Evolutionary conservation across 495 filamentous ascomycete species (phyloP).

Genomic region (Trichoderma orchidacearum): DNA sequence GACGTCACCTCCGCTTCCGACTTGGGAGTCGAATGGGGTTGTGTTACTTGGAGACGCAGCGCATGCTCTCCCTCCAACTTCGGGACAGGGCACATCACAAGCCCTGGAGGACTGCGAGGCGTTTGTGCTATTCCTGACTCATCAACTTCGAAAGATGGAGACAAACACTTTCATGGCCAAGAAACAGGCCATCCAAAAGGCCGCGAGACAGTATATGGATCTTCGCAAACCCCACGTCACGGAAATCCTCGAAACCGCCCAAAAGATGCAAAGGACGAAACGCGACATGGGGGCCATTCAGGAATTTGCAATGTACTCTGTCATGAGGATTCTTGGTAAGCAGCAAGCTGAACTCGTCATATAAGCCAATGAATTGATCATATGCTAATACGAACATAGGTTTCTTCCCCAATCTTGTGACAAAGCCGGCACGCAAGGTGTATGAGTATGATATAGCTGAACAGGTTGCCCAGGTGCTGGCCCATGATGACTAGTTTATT

Average conservation of each 20-base stretch:
- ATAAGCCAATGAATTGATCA: no score
- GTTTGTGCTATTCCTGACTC: slow-evolving; percentile 13
- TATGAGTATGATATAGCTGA: neutral
- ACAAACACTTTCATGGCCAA: neutral
- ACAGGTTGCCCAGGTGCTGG: neutral
- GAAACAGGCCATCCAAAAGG: neutral
- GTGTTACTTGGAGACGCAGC: slow-evolving; percentile 31
- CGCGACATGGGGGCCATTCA: neutral
- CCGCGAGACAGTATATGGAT: neutral
- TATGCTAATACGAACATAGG: neutral
- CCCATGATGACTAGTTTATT: neutral
- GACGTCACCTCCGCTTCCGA: slow-evolving; percentile 28
- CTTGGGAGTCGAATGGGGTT: slow-evolving; percentile 12
- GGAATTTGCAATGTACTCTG: neutral
- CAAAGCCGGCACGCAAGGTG: neutral
- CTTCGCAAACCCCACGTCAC: neutral
- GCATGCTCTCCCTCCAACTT: slow-evolving; percentile 30
- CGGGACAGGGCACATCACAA: slow-evolving; percentile 22
- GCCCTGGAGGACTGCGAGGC: slow-evolving; percentile 21
- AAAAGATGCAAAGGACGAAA: neutral
- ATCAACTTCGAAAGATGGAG: neutral
- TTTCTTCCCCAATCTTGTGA: neutral
- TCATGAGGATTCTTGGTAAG: neutral
- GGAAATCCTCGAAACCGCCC: neutral
- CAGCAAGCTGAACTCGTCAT: neutral